Evolutionary conservation across 768 basidiomycete genomes (phyloP).

Genomic region (Rhizopogon vulgaris): DNA sequence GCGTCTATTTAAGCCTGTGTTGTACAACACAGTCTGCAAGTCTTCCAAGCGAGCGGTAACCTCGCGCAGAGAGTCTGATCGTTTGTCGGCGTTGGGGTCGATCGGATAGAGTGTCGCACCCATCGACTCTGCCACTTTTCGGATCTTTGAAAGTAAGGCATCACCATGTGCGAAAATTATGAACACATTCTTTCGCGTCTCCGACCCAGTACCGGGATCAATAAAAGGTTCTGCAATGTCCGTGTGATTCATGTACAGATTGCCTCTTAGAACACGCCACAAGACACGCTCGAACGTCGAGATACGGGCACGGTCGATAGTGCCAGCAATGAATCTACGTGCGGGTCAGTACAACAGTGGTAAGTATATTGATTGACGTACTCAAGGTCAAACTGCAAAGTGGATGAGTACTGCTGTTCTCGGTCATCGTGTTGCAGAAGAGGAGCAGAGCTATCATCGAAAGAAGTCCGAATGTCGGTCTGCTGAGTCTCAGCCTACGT

Average conservation of each 20-base stretch:
- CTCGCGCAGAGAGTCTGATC: constrained; percentile 83
- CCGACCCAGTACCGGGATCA: constrained; percentile 74
- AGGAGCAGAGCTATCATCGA: constrained; percentile 88
- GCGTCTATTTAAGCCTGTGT: constrained; percentile 79
- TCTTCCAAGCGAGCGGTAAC: constrained; percentile 89
- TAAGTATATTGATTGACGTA: constrained; percentile 29
- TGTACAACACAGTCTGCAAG: constrained; percentile 81
- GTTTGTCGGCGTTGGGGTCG: constrained; percentile 90
- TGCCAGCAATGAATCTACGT: constrained; percentile 87
- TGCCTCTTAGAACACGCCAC: constrained; percentile 96
- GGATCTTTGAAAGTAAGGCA: constrained; percentile 89
- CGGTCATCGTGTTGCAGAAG: constrained; percentile 89
- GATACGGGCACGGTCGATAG: constrained; percentile 87
- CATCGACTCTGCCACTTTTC: constrained; percentile 98
- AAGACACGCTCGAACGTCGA: constrained; percentile 95
- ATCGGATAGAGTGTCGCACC: constrained; percentile 96
- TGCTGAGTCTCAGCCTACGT: constrained; percentile 72
- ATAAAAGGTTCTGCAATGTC: constrained; percentile 92
- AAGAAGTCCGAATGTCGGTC: constrained; percentile 76
- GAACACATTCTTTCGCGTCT: constrained; percentile 97
- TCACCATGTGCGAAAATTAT: constrained; percentile 99
- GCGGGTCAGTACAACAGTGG: not conserved
- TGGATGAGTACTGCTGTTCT: constrained; percentile 52
- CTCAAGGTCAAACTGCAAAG: constrained; percentile 83
- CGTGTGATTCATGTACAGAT: constrained; percentile 98